phyloP scores from a whole-genome alignment of 228 moss, liverwort and hornwort species.

The Sphagnum magellanicum region DNA sequence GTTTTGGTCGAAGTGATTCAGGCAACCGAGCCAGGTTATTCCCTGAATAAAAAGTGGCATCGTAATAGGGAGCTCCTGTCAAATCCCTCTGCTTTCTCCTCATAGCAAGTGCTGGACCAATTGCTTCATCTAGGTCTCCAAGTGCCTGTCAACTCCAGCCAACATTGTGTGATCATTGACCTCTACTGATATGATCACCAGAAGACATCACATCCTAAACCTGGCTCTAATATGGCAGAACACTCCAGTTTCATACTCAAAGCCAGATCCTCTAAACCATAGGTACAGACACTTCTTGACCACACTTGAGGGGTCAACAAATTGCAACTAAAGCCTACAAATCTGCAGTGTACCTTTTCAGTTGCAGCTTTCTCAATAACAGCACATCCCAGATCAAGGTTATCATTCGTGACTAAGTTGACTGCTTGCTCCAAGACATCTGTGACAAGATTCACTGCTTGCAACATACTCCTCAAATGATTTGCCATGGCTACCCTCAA shows the following conservation, averaged over 20 bases:
- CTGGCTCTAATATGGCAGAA: no score
- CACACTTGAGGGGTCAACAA: neutral
- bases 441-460: constrained; percentile 56
- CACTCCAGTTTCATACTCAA: no score
- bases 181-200: no score
- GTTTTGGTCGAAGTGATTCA: constrained; percentile 77
- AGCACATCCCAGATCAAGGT: constrained; percentile 95
- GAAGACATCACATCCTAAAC: no score
- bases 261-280: no score
- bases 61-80: constrained; percentile 54
- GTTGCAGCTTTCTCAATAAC: constrained; percentile 98
- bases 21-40: constrained; percentile 77
- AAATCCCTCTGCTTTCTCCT: constrained; percentile 74
- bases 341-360: constrained; percentile 56
- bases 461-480: constrained; percentile 69
- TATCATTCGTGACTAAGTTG: constrained; percentile 94
- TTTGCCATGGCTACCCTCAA: constrained; percentile 94
- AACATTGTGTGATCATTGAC: neutral
- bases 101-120: constrained; percentile 66
- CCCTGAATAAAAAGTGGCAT: constrained; percentile 67
- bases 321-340: neutral
- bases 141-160: constrained; percentile 51
- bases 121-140: constrained; percentile 80
- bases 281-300: neutral
- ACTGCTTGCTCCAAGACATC: constrained; percentile 92